Evolutionary conservation across 2,329 filamentous ascomycete genomes (phyloP).

Genomic region (Mariannaea sp.): DNA sequence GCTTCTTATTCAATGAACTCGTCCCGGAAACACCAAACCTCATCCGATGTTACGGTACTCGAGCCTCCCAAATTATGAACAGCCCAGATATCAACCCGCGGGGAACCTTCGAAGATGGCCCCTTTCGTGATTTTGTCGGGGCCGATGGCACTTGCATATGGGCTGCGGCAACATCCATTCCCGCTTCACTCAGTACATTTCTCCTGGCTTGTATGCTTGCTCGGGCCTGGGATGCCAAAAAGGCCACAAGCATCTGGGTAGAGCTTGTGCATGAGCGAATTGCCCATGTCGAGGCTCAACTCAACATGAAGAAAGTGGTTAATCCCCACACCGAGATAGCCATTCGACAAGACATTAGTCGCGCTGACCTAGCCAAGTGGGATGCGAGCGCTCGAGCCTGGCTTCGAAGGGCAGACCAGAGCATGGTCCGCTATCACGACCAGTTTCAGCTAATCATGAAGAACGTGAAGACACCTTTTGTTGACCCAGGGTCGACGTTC

Average conservation of each 20-base stretch:
- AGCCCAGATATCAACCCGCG: conserved; percentile 3
- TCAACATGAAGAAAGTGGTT: conserved; percentile 2
- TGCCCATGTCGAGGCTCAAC: conserved; percentile 2
- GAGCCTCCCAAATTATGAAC: conserved; percentile 6
- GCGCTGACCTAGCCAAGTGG: conserved; percentile 11
- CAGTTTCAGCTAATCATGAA: conserved; percentile 17
- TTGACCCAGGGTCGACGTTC: conserved; percentile 5
- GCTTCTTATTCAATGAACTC: conserved; percentile 7
- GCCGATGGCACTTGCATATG: conserved; percentile 11
- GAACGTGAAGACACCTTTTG: conserved; percentile 12
- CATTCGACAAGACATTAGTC: conserved; percentile 4
- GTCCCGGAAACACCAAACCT: conserved; percentile 9
- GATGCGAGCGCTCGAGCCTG: conserved; percentile 18
- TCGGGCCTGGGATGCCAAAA: conserved; percentile 2
- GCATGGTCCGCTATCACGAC: conserved; percentile 8
- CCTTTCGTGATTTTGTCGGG: conserved; percentile 9
- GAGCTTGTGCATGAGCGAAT: conserved; percentile 11
- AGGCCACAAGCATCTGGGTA: conserved; percentile 8
- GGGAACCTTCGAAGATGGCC: background rate
- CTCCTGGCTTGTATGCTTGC: conserved; percentile 20
- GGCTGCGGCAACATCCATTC: conserved; percentile 15
- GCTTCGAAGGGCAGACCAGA: conserved; percentile 10
- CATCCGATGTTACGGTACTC: conserved; percentile 2
- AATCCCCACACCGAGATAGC: background rate
- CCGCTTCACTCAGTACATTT: background rate